Conservation (phyloP, 1,139 yeast species). For the Nakaseomyces bracarensis region DNA sequence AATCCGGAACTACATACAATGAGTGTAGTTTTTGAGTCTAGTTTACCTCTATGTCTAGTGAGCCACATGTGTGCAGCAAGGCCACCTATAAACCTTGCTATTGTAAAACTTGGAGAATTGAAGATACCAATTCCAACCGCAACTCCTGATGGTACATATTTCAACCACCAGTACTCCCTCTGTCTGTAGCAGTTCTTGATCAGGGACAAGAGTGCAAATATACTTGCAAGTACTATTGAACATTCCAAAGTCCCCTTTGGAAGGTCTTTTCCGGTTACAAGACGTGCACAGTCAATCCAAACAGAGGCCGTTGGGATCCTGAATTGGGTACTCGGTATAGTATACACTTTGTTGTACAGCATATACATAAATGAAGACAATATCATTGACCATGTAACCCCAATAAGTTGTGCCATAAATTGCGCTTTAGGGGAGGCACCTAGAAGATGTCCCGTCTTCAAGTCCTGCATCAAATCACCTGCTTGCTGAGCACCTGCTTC, state of each 20-base stretch:
- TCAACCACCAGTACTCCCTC: slow-evolving; percentile 38
- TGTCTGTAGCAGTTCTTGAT: slow-evolving; percentile 47
- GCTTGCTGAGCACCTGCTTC: slow-evolving; percentile 99
- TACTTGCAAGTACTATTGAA: slow-evolving; percentile 53
- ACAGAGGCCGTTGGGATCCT: slow-evolving; percentile 91
- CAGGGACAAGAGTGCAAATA: slow-evolving; percentile 66
- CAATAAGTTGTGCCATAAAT: slow-evolving; percentile 80
- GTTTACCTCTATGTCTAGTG: slow-evolving; percentile 32
- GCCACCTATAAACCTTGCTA: slow-evolving; percentile 91
- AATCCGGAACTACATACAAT: slow-evolving; percentile 87
- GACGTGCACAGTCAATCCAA: slow-evolving; percentile 92
- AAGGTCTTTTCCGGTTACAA: slow-evolving; percentile 84
- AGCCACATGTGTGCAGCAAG: slow-evolving; percentile 59
- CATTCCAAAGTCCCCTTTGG: slow-evolving; percentile 70
- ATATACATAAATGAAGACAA: slow-evolving; percentile 76
- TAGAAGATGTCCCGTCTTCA: slow-evolving; percentile 84
- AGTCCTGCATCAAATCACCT: slow-evolving; percentile 95
- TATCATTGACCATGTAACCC: slow-evolving; percentile 74
- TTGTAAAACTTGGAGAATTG: slow-evolving; percentile 85
- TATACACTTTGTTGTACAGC: slow-evolving; percentile 71
- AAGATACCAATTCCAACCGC: slow-evolving; percentile 97
- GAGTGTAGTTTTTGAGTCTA: slow-evolving; percentile 50
- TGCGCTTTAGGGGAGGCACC: slow-evolving; percentile 94
- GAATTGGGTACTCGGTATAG: slow-evolving; percentile 72
- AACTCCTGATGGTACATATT: slow-evolving; percentile 68